These are phyloP conservation scores for Eimeria zaria DNA, from an alignment of 169 alveolate species.

Conservation along the genomic window DNA sequence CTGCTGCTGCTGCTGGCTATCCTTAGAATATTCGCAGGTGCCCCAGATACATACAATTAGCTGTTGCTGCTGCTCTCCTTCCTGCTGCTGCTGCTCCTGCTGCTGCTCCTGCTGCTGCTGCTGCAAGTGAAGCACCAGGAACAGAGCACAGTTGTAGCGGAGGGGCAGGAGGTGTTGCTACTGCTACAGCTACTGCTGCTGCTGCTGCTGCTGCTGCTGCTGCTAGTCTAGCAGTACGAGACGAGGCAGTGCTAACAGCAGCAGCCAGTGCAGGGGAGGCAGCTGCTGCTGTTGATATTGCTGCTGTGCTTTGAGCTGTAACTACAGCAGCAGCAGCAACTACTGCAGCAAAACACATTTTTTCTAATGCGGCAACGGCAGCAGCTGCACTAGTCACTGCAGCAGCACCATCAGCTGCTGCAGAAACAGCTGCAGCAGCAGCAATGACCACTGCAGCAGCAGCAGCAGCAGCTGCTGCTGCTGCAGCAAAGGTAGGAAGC, in stretches of 20 bases:
- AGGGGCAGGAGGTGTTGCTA: neutral
- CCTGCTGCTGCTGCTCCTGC: slow-evolving; percentile 17
- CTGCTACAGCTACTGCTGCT: neutral
- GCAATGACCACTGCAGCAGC: neutral
- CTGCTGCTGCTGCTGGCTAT: slow-evolving; percentile 39
- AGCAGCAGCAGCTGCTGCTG: slow-evolving; percentile 1
- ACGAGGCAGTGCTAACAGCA: too few relatives aligned
- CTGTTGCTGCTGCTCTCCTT: too few relatives aligned
- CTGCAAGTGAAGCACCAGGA: neutral
- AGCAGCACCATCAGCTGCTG: neutral
- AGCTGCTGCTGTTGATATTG: neutral
- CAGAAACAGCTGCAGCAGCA: neutral
- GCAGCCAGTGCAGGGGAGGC: too few relatives aligned
- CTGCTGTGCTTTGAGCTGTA: neutral
- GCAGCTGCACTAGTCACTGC: too few relatives aligned
- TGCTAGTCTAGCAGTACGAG: too few relatives aligned
- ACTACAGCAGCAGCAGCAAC: neutral
- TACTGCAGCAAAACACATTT: too few relatives aligned
- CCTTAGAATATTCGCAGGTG: neutral
- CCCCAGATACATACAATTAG: neutral
- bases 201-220: too few relatives aligned
- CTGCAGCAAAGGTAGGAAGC: neutral
- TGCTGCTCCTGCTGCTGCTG: slow-evolving; percentile 8
- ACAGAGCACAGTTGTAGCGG: neutral
- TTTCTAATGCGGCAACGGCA: too few relatives aligned